Evolutionary conservation across 2,329 filamentous ascomycete species (phyloP).

Genomic region (Stagonosporopsis tanaceti): DNA sequence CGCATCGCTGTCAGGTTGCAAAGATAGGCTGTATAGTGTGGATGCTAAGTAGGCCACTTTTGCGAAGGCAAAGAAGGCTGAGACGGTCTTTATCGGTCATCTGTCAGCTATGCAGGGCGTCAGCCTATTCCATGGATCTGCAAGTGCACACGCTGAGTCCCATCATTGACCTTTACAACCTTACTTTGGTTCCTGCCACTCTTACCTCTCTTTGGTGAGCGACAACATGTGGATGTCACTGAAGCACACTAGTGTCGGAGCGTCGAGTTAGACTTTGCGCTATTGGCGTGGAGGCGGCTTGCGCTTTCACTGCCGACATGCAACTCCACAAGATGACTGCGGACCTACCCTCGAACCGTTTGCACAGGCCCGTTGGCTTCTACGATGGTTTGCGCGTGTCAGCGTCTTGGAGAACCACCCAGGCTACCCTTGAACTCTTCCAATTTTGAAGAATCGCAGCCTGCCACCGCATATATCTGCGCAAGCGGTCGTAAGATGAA

Average conservation of each 20-base stretch:
- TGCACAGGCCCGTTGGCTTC: not conserved
- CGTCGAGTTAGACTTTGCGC: not conserved
- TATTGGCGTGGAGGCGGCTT: not conserved
- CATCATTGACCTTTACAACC: no score
- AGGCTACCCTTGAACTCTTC: not conserved
- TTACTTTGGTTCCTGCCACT: not conserved
- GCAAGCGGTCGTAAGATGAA: not conserved
- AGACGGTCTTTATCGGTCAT: slow-evolving; percentile 2
- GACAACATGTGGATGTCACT: slow-evolving; percentile 6
- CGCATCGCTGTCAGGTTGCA: not conserved
- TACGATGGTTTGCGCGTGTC: not conserved
- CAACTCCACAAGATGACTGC: not conserved
- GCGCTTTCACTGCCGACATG: slow-evolving; percentile 4
- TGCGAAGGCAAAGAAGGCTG: not conserved
- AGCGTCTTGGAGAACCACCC: not conserved
- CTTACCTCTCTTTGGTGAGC: not conserved
- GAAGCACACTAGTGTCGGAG: slow-evolving; percentile 10
- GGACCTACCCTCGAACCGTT: not conserved
- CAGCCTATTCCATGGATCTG: not conserved
- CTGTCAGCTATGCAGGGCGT: not conserved
- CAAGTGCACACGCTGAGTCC: slow-evolving; percentile 1
- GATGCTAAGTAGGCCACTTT: not conserved
- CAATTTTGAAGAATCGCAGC: not conserved
- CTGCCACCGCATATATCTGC: not conserved
- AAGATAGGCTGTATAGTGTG: not conserved